These are phyloP conservation scores for Vicia villosa DNA, from an alignment of 306 rosid species.

Conservation along the genomic window DNA sequence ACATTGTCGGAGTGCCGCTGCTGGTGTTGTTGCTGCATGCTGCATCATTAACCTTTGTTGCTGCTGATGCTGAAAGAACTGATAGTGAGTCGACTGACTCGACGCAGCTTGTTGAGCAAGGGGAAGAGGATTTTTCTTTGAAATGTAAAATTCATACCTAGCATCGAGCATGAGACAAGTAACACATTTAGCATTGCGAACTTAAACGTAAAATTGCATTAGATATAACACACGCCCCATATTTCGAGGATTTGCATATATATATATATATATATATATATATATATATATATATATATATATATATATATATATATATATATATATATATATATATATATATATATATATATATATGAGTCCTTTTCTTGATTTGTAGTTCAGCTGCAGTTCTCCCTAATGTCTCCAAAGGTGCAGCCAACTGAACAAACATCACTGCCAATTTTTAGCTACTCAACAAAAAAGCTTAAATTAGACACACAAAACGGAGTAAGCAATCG, in stretches of 20 bases:
- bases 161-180: conserved; percentile 19
- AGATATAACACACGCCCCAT: conserved; percentile 24
- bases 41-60: no score
- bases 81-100: no score
- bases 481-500: conserved; percentile 1
- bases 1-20: no score
- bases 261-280: no score
- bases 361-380: conserved; percentile 72
- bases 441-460: conserved; percentile 42
- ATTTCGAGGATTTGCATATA: background rate
- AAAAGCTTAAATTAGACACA: conserved; percentile 19
- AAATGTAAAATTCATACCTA: conserved; percentile 99
- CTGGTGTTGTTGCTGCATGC: no score
- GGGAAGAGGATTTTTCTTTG: no score
- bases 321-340: no score
- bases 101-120: no score
- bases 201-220: conserved; percentile 17
- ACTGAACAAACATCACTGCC: conserved; percentile 43
- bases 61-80: no score
- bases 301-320: no score
- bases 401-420: conserved; percentile 87
- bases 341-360: conserved; percentile 75
- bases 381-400: conserved; percentile 80
- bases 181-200: conserved; percentile 24
- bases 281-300: no score